Evolutionary conservation across 2,329 filamentous ascomycete species (phyloP).

Genomic region (Diaporthe citrichinensis): DNA sequence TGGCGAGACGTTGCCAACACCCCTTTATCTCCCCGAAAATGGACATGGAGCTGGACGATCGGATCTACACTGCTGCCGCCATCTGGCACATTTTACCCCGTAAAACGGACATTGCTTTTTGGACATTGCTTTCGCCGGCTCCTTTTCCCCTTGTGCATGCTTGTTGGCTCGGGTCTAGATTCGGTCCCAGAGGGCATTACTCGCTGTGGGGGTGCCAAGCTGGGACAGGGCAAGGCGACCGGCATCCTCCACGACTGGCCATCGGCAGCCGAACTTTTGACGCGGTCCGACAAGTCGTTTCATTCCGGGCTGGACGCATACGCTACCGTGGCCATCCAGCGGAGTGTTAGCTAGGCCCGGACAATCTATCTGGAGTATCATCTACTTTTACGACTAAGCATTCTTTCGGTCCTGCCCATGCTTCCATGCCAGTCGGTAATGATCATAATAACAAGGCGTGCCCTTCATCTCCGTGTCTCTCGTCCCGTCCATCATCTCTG

Average conservation of each 20-base stretch:
- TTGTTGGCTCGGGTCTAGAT: constrained; percentile 6
- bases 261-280: constrained; percentile 13
- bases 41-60: not conserved
- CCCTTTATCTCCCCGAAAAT: constrained; percentile 7
- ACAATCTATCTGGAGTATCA: not conserved
- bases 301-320: constrained; percentile 6
- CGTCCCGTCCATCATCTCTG: not conserved
- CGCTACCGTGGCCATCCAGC: not conserved
- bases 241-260: constrained; percentile 19
- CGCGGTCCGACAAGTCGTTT: constrained; percentile 18
- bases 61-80: constrained; percentile 9
- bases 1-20: constrained; percentile 23
- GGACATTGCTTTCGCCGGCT: not conserved
- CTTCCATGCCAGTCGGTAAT: not conserved
- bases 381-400: not conserved
- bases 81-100: not conserved
- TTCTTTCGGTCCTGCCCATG: not conserved
- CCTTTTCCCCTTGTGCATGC: not conserved
- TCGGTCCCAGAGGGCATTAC: constrained; percentile 2
- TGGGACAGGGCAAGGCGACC: constrained; percentile 8
- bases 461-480: constrained; percentile 5
- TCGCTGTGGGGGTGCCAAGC: constrained; percentile 11
- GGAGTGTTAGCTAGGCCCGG: not conserved
- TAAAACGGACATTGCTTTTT: not conserved
- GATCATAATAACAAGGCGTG: not conserved